phyloP scores from a whole-genome alignment of 2,329 filamentous ascomycete species.

The Pyricularia sp. region DNA sequence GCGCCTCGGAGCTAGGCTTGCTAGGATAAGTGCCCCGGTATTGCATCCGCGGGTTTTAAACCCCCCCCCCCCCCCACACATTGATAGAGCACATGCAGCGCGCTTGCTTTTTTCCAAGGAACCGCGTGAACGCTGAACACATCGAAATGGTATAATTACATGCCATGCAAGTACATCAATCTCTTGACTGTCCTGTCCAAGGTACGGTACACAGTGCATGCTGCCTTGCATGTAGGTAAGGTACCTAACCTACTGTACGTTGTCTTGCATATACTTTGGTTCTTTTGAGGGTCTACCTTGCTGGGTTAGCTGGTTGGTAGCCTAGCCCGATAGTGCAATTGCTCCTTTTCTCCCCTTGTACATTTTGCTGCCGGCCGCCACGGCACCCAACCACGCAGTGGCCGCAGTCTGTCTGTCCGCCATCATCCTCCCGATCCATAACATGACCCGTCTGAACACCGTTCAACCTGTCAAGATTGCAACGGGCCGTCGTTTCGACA shows the following conservation, averaged over 20 bases:
- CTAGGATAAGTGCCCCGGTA: background rate
- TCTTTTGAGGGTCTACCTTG: background rate
- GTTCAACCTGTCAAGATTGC: constrained; percentile 6
- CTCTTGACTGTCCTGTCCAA: background rate
- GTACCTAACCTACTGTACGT: too few relatives aligned
- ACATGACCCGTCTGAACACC: background rate
- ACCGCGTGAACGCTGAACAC: background rate
- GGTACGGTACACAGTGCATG: background rate
- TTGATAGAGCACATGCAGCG: background rate
- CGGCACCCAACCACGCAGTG: background rate
- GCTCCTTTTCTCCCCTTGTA: background rate
- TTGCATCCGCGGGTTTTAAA: background rate
- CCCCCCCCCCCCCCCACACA: background rate
- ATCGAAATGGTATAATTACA: background rate
- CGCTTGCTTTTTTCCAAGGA: background rate
- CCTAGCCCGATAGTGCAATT: background rate
- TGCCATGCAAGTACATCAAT: background rate
- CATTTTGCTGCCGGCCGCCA: background rate
- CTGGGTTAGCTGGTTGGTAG: background rate
- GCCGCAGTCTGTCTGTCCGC: constrained; percentile 3
- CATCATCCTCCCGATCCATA: background rate
- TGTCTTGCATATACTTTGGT: too few relatives aligned
- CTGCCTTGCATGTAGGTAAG: too few relatives aligned
- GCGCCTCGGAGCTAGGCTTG: background rate
- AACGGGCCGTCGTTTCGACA: background rate